Evolutionary conservation across 495 filamentous ascomycete species (phyloP).

Genomic region (Filosporella fistucella): DNA sequence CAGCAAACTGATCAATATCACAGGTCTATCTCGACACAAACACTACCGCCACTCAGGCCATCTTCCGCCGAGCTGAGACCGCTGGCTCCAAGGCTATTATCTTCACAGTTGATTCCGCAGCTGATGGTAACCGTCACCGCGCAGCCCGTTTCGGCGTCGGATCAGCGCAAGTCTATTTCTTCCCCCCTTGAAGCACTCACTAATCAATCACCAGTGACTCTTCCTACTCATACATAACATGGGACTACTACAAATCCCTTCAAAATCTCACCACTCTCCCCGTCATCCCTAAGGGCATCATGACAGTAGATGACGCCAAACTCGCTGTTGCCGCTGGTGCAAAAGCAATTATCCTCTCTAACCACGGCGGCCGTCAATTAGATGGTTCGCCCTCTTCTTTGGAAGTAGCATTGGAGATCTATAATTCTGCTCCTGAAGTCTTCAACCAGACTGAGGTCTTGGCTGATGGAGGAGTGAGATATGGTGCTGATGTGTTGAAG

Average conservation of each 20-base stretch:
- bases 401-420: constrained; percentile 35
- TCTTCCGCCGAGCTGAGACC: constrained; percentile 27
- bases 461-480: constrained; percentile 59
- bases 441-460: constrained; percentile 58
- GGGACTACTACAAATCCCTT: constrained; percentile 14
- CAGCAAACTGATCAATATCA: too few species aligned
- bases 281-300: constrained; percentile 38
- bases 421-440: constrained; percentile 43
- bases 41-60: constrained; percentile 25
- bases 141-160: constrained; percentile 30
- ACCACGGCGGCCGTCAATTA: constrained; percentile 65
- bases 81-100: constrained; percentile 35
- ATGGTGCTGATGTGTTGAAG: constrained; percentile 66
- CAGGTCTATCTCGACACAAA: constrained; percentile 35
- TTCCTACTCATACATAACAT: constrained; percentile 3
- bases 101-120: constrained; percentile 33
- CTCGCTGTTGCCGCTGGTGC: constrained; percentile 47
- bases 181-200: constrained; percentile 8
- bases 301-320: constrained; percentile 47
- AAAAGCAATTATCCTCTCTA: constrained; percentile 57
- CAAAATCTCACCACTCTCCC: constrained; percentile 32
- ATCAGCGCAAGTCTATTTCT: constrained; percentile 23
- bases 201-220: constrained; percentile 4
- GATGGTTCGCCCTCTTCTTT: constrained; percentile 46
- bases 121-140: constrained; percentile 33